Base-by-base conservation (phyloP, 1,139 yeast genomes). In the Yamadazyma buinensis region DNA sequence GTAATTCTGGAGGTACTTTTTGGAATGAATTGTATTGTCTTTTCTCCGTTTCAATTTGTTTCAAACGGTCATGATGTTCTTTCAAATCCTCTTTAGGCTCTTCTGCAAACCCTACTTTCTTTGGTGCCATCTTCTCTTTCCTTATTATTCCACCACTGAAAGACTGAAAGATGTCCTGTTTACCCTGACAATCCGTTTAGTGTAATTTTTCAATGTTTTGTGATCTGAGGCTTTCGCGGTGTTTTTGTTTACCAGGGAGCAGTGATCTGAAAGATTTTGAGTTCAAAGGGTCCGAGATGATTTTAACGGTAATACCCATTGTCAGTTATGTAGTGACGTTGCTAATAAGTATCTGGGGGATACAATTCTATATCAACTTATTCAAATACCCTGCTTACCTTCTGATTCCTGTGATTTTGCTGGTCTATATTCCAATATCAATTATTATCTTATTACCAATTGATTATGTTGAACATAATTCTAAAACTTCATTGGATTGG, bases 381-480 rank as follows among this genome's bases (percentile, higher is more conserved):
- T 55, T 55, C 46, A 51, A 49, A 32, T 62, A 61, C 38, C 72
- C 73, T 17, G 23, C 51, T 5, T 64, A 59, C 38, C 49, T 64
- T 29, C 54, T 53, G 46, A 37, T 62, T 4, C 64, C 73, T 4
- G 43, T 68, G 18, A 47, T 62, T 2, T 42, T 67, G 38, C 70
- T 72, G 11, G 68, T 67, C n/a, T 65, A 61, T 38, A 56, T 67
- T 23, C 75, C 75, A 14, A 47, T 67, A 12, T 64, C 72, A 9
- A 65, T 69, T 34, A 59, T 65, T 9, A 56, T 63, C 24, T 51
- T 67, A 14, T 48, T 67, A 26, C 75, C 75, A 1, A 45, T 64
- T 15, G 75, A 69, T 48, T 68, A 66, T 43, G 61, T 67, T 6
- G 47, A 61, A 59, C 51, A 49, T 47, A 28, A 44, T 34, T 17